A percentile compares a stretch with the other conserved stretches of the same genome.
These are phyloP conservation scores for Salicornia ramosissima DNA, from an alignment of 148 eudicot species.

Conservation along the genomic window DNA sequence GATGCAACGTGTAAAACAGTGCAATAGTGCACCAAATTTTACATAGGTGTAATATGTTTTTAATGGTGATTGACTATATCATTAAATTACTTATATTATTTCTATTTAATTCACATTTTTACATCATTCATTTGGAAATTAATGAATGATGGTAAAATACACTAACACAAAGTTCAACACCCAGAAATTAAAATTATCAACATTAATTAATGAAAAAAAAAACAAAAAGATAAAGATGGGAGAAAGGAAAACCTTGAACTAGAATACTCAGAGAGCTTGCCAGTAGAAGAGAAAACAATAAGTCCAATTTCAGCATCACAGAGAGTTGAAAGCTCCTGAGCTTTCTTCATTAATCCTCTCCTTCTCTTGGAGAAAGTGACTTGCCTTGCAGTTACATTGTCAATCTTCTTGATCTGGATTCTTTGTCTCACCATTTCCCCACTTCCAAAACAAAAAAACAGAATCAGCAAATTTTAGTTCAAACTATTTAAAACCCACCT, in stretches of 20 bases:
- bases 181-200: not conserved
- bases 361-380: constrained; percentile 44
- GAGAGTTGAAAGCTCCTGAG: constrained; percentile 36
- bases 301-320: constrained; percentile 48
- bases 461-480: constrained; percentile 5
- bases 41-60: no score
- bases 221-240: not conserved
- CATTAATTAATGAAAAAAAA: not conserved
- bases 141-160: not conserved
- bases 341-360: constrained; percentile 44
- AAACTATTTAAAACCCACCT: not conserved
- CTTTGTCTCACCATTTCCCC: constrained; percentile 38
- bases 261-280: constrained; percentile 36
- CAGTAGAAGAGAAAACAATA: constrained; percentile 43
- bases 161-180: not conserved
- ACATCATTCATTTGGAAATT: not conserved
- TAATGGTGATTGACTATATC: not conserved
- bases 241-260: constrained; percentile 28
- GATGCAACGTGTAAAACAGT: no score
- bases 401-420: constrained; percentile 45
- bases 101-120: no score
- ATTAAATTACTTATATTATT: no score
- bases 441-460: not conserved
- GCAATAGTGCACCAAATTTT: no score
- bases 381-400: constrained; percentile 37